Base-by-base conservation (phyloP, 192 early-diverging fungal genomes). In the Gaertneriomyces semiglobifer region DNA sequence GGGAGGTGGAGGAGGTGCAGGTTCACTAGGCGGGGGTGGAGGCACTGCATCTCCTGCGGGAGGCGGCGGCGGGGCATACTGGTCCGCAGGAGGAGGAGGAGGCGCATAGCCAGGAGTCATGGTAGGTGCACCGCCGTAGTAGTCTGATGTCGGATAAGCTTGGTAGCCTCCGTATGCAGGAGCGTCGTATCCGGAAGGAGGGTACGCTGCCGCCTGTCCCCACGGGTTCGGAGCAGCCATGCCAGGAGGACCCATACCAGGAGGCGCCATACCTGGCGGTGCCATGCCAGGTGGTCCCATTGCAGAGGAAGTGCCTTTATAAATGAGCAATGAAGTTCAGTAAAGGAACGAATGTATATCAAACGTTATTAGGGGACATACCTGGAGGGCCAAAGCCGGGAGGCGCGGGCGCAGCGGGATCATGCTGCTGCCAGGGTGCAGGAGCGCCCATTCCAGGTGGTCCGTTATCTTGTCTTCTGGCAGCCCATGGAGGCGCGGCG, bases 1-100 rank as follows among this genome's bases (percentile, higher is more conserved):
- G 42, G 70, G 70, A 25, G 71, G 71, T 10, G 71, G 71, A 53
- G 71, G 71, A 6, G 71, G 71, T 61, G 65, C 33, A 44, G n/a
- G 16, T 25, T 14, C 44, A 12, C 41, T 40, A 44, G 68, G 39
- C 14, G 73, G 72, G 11, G 72, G 71, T 10, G 76, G 76, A 4
- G 74, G 74, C 11, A 71, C 70, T 1, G 76, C 70, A 33, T 53
- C 55, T 50, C 54, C 45, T 41, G 48, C 58, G 38, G 65, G 69
- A 4, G 65, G 52, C 51, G 59, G 62, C 6, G 75, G 66, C 42
- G 69, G 70, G 38, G 65, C 58, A 12, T 54, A 52, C 52, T 55
- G 38, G 48, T 68, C 65, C n/a, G 57, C 62, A n/a, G 48, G 60
- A 25, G 74, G 66, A 33, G 74, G 66, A 20, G 70, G 71, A 18